Base-by-base conservation (phyloP, 176 grass and related monocot species). In the Oryza rufipogon region DNA sequence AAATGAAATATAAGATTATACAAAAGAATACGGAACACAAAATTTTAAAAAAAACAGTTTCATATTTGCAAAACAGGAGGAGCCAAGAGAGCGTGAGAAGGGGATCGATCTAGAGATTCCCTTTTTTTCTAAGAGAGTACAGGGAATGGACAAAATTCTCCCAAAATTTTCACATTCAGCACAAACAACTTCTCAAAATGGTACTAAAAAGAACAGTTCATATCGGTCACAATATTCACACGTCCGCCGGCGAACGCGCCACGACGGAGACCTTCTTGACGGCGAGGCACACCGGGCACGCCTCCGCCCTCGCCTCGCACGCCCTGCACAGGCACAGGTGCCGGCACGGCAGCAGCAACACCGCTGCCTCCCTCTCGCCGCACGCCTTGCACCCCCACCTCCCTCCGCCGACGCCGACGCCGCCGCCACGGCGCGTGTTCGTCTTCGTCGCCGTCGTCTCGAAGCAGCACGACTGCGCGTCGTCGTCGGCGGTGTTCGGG, bases 301-400 rank as follows among this genome's bases (percentile, higher is more conserved):
- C 22, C 64, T 84, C 86, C 2, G 64, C 5, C 11, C 23, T n/a
- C 0, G 70, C 52, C 47, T 93, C 91, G 64, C 91, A 96, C 20
- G 30, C 46, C 54, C 89, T 88, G 88, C 91, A 96, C 1, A 93
- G 46, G 82, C 86, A 87, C 2, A 93, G 36, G 68, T 96, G 94
- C 36, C 86, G 83, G 79, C 94, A 96, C 20, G 94, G 91, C 19
- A 96, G 81, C 77, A 96, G 45, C 68, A 93, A 76, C 77, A 91
- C 91, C 15, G 83, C 56, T 15, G 73, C 90, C 34, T 89, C 88
- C 1, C 65, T 12, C 2, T 16, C 85, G 61, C 87, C 82, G 39
- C 93, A 95, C 17, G 73, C 64, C 70, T 64, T 83, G 71, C 93
- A 95, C 52, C 56, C 68, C 76, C 56, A 41, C 34, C 16, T 73